Conservation (phyloP, 202 grass and related monocot genomes). For the Musa balbisiana region DNA sequence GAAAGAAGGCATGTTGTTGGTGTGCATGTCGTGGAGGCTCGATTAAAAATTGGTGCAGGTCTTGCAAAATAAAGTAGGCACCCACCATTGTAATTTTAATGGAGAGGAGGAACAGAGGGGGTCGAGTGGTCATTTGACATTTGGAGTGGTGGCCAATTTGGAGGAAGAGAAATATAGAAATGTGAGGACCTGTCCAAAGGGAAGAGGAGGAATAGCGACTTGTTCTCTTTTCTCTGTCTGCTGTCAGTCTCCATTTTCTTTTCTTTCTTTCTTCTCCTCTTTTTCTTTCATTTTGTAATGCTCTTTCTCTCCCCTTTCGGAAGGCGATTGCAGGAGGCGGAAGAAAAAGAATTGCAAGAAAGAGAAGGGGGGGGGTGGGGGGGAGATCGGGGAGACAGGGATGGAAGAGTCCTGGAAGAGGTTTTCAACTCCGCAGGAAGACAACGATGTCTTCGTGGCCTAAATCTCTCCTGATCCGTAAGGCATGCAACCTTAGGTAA, state of each 20-base stretch:
- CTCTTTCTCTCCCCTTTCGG: conserved; percentile 59
- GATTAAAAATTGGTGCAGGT: too few species aligned
- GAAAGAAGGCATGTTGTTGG: neutral
- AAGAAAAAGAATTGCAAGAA: conserved; percentile 38
- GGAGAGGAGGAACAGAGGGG: conserved; percentile 18
- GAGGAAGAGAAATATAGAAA: conserved; percentile 53
- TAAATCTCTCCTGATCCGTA: conserved; percentile 7
- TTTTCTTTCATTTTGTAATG: conserved; percentile 34
- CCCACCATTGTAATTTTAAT: conserved; percentile 6
- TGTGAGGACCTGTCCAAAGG: neutral
- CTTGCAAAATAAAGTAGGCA: neutral
- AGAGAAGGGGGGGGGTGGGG: too few species aligned
- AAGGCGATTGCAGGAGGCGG: conserved; percentile 76
- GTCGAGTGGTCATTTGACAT: conserved; percentile 36
- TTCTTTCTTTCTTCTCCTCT: too few species aligned
- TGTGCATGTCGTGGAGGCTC: neutral
- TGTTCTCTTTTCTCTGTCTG: conserved; percentile 33
- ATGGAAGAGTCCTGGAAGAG: conserved; percentile 30
- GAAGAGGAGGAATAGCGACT: conserved; percentile 39
- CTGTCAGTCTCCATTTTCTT: neutral
- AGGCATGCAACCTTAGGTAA: conserved; percentile 15
- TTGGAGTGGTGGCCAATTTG: conserved; percentile 59
- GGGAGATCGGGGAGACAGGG: conserved; percentile 19
- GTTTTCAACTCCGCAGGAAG: conserved; percentile 44
- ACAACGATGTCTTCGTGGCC: conserved; percentile 69